Evolutionary conservation across 2,329 filamentous ascomycete species (phyloP), one percentile per base, ranked within the genome.

Genomic region (Fusarium brevicatenulatum): DNA sequence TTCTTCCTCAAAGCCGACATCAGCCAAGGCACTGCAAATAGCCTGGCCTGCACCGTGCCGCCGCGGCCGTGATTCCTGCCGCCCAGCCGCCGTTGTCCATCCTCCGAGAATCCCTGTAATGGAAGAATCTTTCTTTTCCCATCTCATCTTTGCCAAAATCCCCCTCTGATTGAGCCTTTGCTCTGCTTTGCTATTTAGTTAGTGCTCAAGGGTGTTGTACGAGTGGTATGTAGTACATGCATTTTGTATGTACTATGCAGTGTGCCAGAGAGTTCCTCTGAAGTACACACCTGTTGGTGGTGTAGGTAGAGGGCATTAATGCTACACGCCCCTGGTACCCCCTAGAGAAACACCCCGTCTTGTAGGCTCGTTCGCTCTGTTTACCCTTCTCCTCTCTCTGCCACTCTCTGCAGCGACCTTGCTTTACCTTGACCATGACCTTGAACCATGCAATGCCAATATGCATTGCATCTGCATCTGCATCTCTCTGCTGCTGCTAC

Each of bases 21-120:
- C 39, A 32, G 50, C 32, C 63, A 68, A 68, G 55, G 44, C 58
- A 55, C 30, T 68, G 39, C 25, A 39, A 39, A 66, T 40, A 67
- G 36, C 49, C 30, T 23, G 65, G 28, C 21, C 47, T 59, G 67
- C 47, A 46, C 66, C 55, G 57, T 73, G 66, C 56, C 70, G 53
- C 70, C 66, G 70, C 70, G 70, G 70, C 59, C 67, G 61, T 55
- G 55, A 55, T 70, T 73, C 70, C 70, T 70, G 54, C 70, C 70
- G 70, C 70, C 70, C 70, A 57, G 66, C 66, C 70, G 70, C 70
- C 58, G 46, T 42, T 56, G 56, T 34, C 43, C 63, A 71, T 47
- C 23, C 61, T 50, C 36, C 36, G 30, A 40, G 21, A 37, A 61
- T 46, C 64, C 63, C 23, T 68, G 49, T 28, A 30, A 55, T 68